Percentiles rank a stretch among this genome's conserved stretches.
These are phyloP conservation scores for Phytopythium sindhum DNA, from an alignment of 352 stramenopile species.

Conservation along the genomic window DNA sequence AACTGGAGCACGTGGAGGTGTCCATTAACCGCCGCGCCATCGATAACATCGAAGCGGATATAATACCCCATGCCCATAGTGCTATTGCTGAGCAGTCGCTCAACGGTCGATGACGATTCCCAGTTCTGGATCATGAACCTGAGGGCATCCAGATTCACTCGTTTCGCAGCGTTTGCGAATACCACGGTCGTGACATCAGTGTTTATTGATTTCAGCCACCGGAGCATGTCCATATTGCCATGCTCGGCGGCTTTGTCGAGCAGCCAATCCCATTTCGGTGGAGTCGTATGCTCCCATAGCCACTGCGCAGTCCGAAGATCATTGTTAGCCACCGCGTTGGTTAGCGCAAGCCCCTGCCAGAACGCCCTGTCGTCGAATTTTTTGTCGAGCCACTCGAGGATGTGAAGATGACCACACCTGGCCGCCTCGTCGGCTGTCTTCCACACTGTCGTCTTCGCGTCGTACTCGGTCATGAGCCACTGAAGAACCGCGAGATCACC, in stretches of 20 bases:
- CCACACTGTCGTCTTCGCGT: constrained; percentile 14
- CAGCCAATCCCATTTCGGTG: constrained; percentile 5
- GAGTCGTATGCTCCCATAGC: constrained; percentile 27
- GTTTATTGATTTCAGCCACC: constrained; percentile 29
- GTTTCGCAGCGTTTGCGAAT: constrained; percentile 30
- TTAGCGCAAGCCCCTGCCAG: constrained; percentile 24
- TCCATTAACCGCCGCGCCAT: not conserved
- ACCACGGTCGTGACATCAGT: constrained; percentile 27
- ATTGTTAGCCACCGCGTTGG: constrained; percentile 18
- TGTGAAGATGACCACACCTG: constrained; percentile 15
- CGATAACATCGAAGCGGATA: not conserved
- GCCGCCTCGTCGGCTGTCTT: constrained; percentile 24
- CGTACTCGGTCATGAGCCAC: constrained; percentile 18
- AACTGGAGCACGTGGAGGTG: not conserved
- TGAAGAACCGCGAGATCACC: constrained; percentile 19
- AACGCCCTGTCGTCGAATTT: constrained; percentile 4
- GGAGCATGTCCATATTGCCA: constrained; percentile 34
- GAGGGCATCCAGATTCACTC: constrained; percentile 34
- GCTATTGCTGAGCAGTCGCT: not conserved
- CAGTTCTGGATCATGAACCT: constrained; percentile 31
- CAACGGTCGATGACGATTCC: not conserved
- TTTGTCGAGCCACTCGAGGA: constrained; percentile 21
- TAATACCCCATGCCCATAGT: not conserved
- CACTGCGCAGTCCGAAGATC: constrained; percentile 25
- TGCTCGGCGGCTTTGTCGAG: constrained; percentile 25